phyloP scores from a whole-genome alignment of 352 stramenopile species.

The Pythium utonaiense region DNA sequence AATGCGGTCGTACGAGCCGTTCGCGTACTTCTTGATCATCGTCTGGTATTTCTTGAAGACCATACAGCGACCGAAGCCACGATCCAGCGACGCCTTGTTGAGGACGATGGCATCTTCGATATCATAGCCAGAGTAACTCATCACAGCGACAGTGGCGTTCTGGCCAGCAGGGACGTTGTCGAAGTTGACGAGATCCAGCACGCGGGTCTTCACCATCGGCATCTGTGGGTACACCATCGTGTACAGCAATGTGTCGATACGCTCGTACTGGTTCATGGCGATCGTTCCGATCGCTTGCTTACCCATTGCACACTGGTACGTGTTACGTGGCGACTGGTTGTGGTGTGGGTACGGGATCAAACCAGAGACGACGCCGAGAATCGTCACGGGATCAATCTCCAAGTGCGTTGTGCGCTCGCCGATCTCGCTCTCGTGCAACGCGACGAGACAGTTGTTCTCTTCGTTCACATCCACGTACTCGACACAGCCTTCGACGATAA shows the following conservation, averaged over 20 bases:
- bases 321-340: constrained; percentile 99
- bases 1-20: constrained; percentile 95
- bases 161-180: constrained; percentile 97
- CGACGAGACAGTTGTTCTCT: constrained; percentile 99
- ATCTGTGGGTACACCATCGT: constrained; percentile 99
- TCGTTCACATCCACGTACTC: constrained; percentile 99
- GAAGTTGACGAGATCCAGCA: constrained; percentile 98
- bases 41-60: constrained; percentile 98
- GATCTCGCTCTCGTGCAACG: constrained; percentile 92
- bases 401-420: constrained; percentile 95
- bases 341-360: constrained; percentile 99
- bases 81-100: constrained; percentile 96
- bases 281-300: constrained; percentile 99
- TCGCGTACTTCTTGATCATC: constrained; percentile 96
- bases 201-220: constrained; percentile 98
- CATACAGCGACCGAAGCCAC: constrained; percentile 98
- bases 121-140: constrained; percentile 99
- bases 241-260: constrained; percentile 98
- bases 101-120: constrained; percentile 99
- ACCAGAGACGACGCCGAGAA: constrained; percentile 97
- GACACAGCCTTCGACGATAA: constrained; percentile 95
- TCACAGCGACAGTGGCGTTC: constrained; percentile 99
- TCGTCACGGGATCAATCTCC: constrained; percentile 99
- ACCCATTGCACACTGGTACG: constrained; percentile 99
- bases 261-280: constrained; percentile 98